These are phyloP conservation scores for Knufia petricola DNA, from an alignment of 2,329 filamentous ascomycete genomes.

Conservation along the genomic window DNA sequence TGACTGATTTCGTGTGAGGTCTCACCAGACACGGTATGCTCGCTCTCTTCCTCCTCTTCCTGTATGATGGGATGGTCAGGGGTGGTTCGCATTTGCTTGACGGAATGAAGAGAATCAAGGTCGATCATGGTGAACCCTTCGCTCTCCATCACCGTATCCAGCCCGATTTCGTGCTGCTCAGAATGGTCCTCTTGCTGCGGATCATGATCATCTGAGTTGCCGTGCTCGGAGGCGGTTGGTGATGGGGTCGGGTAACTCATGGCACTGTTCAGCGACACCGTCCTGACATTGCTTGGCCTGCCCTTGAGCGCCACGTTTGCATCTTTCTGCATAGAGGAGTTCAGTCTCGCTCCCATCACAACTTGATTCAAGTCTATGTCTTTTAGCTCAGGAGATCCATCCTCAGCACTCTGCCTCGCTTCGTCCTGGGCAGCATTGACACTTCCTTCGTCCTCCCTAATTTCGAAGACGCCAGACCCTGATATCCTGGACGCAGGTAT, in stretches of 20 bases:
- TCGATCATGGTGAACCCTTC: conserved; percentile 52
- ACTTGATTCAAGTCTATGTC: conserved; percentile 19
- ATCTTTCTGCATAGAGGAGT: conserved; percentile 11
- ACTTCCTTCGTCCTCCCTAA: conserved; percentile 1
- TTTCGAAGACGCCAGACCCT: background rate
- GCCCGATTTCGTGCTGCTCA: conserved; percentile 33
- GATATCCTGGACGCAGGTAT: background rate
- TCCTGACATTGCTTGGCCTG: conserved; percentile 12
- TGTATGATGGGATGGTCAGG: background rate
- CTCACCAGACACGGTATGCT: background rate
- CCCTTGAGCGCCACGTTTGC: background rate
- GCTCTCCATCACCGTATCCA: conserved; percentile 48
- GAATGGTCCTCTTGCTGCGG: conserved; percentile 21
- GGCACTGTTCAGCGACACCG: conserved; percentile 20
- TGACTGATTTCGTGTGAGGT: background rate
- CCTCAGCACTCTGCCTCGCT: background rate
- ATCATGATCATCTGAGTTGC: conserved; percentile 16
- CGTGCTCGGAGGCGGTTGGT: conserved; percentile 20
- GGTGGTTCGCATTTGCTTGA: conserved; percentile 25
- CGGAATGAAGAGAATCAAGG: conserved; percentile 43
- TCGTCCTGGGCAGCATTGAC: background rate
- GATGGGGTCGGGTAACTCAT: conserved; percentile 23
- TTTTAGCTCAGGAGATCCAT: conserved; percentile 13
- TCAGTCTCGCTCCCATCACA: conserved; percentile 12
- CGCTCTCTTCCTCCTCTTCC: background rate